Conservation (phyloP, 352 stramenopile genomes). For the Globisporangium apiculatum region DNA sequence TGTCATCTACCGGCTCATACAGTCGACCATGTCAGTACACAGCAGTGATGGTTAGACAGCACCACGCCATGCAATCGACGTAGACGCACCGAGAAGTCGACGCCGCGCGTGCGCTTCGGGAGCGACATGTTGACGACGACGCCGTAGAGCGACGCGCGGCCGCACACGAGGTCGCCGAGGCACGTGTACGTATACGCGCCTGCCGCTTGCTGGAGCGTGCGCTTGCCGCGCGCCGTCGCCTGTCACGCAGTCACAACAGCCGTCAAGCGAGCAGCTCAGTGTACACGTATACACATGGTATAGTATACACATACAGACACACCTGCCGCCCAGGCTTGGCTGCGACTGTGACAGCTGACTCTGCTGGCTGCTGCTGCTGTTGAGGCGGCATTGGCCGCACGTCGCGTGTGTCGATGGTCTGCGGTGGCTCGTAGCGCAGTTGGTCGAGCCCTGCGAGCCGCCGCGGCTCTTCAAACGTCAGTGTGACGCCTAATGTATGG, state of each 20-base stretch:
- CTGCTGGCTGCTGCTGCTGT: neutral
- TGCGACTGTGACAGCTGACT: neutral
- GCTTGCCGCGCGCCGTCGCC: conserved; percentile 30
- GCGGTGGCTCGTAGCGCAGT: conserved; percentile 34
- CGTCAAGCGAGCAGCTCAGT: neutral
- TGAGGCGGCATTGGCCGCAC: conserved; percentile 14
- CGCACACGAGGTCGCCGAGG: conserved; percentile 46
- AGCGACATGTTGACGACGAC: conserved; percentile 70
- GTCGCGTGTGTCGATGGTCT: conserved; percentile 34
- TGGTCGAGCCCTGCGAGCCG: conserved; percentile 47
- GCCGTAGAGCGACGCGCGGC: conserved; percentile 56
- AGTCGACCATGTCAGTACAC: no score
- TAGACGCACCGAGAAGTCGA: conserved; percentile 57
- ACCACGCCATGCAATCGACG: neutral
- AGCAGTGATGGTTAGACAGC: neutral
- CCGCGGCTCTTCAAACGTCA: conserved; percentile 50
- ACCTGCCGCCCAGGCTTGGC: conserved; percentile 1
- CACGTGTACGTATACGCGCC: conserved; percentile 49
- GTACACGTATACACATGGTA: neutral
- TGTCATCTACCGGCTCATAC: conserved; percentile 40
- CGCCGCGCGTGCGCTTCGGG: conserved; percentile 48
- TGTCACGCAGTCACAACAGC: conserved; percentile 3
- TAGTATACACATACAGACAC: neutral
- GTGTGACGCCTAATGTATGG: no score
- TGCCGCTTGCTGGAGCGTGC: conserved; percentile 28